phyloP scores from a whole-genome alignment of 164 flowering plant genomes.

The Vitis rupestris region DNA sequence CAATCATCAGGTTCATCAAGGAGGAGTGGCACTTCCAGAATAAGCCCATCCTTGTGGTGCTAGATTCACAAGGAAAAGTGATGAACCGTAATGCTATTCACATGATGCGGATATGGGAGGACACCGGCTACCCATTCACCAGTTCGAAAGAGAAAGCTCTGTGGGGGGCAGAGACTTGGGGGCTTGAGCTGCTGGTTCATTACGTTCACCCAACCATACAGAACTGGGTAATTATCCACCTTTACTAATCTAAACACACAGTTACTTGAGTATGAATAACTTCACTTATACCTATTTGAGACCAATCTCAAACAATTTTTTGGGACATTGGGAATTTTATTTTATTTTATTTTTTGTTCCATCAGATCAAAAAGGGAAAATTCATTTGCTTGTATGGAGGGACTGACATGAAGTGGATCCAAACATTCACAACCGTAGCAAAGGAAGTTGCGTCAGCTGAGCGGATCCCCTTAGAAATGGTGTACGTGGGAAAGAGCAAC shows the following conservation, averaged over 20 bases:
- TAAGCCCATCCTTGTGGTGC: slow-evolving; percentile 48
- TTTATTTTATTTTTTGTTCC: no score
- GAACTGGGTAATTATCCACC: slow-evolving; percentile 35
- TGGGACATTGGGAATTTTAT: not conserved
- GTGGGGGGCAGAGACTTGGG: slow-evolving; percentile 46
- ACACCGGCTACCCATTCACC: slow-evolving; percentile 48
- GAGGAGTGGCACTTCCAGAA: slow-evolving; percentile 47
- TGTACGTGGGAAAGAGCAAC: slow-evolving; percentile 38
- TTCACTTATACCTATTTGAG: not conserved
- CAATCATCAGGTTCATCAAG: slow-evolving; percentile 34
- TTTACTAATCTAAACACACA: slow-evolving; percentile 24
- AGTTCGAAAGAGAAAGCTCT: slow-evolving; percentile 35
- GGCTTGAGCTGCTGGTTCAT: slow-evolving; percentile 43
- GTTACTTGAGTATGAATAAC: not conserved
- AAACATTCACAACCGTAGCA: slow-evolving; percentile 28
- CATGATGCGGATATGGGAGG: slow-evolving; percentile 66
- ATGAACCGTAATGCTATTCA: slow-evolving; percentile 44
- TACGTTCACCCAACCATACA: slow-evolving; percentile 38
- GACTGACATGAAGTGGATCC: slow-evolving; percentile 46
- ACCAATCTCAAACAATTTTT: no score
- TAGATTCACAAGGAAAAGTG: slow-evolving; percentile 47
- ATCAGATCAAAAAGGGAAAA: slow-evolving; percentile 36
- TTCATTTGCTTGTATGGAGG: slow-evolving; percentile 52
- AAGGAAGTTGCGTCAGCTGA: slow-evolving; percentile 7
- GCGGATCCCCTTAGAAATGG: slow-evolving; percentile 34